Conservation (phyloP, 73 alveolate species). For the Uronychia setigera region DNA sequence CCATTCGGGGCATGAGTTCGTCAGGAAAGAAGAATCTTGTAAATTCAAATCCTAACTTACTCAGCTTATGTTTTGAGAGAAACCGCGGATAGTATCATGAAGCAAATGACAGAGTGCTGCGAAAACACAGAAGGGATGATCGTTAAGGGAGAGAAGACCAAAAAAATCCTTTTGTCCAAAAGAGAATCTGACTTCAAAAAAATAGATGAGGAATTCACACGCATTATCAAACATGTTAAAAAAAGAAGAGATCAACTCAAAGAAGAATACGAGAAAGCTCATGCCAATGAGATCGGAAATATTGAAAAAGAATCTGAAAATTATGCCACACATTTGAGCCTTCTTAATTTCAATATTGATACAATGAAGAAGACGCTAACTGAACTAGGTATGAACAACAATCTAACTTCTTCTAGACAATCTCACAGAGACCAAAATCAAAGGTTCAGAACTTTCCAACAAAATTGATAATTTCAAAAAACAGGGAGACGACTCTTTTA, state of each 20-base stretch:
- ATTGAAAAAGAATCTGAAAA: slow-evolving; percentile 51
- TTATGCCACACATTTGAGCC: slow-evolving; percentile 47
- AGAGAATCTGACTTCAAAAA: slow-evolving; percentile 19
- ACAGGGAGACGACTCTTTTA: slow-evolving; percentile 34
- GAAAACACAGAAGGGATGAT: slow-evolving; percentile 29
- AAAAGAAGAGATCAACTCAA: slow-evolving; percentile 26
- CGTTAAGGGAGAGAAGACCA: slow-evolving; percentile 38
- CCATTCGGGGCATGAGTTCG: slow-evolving; percentile 87
- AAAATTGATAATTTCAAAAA: slow-evolving; percentile 54
- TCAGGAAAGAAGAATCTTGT: slow-evolving; percentile 78
- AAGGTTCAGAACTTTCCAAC: slow-evolving; percentile 35
- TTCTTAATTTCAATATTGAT: slow-evolving; percentile 49
- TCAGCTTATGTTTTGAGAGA: slow-evolving; percentile 64
- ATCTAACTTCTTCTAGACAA: neutral
- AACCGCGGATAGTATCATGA: slow-evolving; percentile 42
- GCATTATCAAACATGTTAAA: slow-evolving; percentile 31
- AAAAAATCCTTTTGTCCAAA: slow-evolving; percentile 12
- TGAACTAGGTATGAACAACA: slow-evolving; percentile 11
- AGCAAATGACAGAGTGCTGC: slow-evolving; percentile 9
- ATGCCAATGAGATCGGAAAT: slow-evolving; percentile 29
- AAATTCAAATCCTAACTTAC: neutral
- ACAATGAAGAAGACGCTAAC: slow-evolving; percentile 14
- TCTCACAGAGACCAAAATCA: slow-evolving; percentile 26
- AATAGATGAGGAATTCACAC: slow-evolving; percentile 45
- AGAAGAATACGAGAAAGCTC: slow-evolving; percentile 49